Evolutionary conservation across 2,329 filamentous ascomycete genomes (phyloP).

Genomic region (Aspergillus melleus): DNA sequence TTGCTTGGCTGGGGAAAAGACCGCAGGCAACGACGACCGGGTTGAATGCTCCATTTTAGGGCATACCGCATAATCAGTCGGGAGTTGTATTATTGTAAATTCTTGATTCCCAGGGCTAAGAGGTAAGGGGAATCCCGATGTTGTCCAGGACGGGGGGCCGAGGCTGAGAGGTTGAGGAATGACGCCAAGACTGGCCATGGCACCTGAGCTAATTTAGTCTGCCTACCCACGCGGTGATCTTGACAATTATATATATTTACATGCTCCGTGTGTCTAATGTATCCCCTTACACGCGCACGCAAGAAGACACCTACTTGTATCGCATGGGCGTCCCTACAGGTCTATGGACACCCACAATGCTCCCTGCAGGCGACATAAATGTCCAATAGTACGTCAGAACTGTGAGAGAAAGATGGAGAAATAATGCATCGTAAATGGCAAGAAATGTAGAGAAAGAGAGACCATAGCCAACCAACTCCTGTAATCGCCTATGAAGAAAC

Average conservation of each 20-base stretch:
- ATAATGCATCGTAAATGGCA: background rate
- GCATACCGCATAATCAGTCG: background rate
- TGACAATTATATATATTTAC: too few relatives aligned
- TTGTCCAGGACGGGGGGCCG: too few relatives aligned
- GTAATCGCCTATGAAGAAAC: background rate
- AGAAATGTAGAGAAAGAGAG: background rate
- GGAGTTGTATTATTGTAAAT: background rate
- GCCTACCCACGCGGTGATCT: too few relatives aligned
- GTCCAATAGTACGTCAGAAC: too few relatives aligned
- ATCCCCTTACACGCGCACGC: too few relatives aligned
- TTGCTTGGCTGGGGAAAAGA: slow-evolving; percentile 16
- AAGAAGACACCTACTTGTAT: too few relatives aligned
- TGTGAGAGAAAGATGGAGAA: too few relatives aligned
- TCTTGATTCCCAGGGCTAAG: background rate
- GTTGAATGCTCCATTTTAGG: slow-evolving; percentile 11
- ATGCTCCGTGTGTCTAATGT: too few relatives aligned
- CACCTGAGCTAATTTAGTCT: background rate
- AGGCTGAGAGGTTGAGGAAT: slow-evolving; percentile 2
- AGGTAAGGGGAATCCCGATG: background rate
- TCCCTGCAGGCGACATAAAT: too few relatives aligned
- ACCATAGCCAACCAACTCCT: background rate
- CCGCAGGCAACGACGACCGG: slow-evolving; percentile 9
- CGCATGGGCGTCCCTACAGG: too few relatives aligned
- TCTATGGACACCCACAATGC: too few relatives aligned
- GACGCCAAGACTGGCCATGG: background rate